Conservation (phyloP, 2,329 filamentous ascomycete genomes). For the Beauveria rudraprayagi region DNA sequence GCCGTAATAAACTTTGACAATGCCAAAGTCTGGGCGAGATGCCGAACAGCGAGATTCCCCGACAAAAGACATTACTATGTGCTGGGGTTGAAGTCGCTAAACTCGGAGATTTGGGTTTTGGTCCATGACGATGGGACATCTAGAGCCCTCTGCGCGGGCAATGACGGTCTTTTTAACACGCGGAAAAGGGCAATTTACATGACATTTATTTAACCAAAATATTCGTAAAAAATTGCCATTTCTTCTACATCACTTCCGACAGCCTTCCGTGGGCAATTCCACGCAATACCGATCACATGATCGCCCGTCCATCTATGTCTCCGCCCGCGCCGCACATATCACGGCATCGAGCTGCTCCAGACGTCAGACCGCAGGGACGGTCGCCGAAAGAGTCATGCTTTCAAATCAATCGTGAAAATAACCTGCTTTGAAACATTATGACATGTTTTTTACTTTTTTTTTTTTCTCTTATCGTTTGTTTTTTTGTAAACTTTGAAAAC, state of each 20-base stretch:
- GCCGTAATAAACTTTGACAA: not conserved
- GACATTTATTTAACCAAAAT: not conserved
- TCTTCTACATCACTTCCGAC: not conserved
- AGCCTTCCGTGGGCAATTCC: not conserved
- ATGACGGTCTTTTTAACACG: not conserved
- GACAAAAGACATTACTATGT: not conserved
- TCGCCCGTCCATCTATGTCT: not conserved
- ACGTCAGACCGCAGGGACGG: not conserved
- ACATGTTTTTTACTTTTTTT: not conserved
- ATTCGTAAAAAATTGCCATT: not conserved
- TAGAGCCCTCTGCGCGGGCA: not conserved
- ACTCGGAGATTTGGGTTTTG: not conserved
- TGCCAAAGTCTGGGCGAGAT: not conserved
- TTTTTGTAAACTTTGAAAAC: no score
- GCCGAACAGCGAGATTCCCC: constrained; percentile 7
- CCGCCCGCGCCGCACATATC: not conserved
- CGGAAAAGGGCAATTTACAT: not conserved
- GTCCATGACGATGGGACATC: not conserved
- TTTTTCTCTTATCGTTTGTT: not conserved
- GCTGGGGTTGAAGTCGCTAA: not conserved
- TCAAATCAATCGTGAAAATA: not conserved
- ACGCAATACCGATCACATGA: constrained; percentile 8
- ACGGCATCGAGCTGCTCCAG: not conserved
- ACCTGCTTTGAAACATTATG: not conserved
- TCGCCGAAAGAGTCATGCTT: not conserved